Conservation (phyloP, 176 grass and related monocot genomes). For the Elaeis guineensis region DNA sequence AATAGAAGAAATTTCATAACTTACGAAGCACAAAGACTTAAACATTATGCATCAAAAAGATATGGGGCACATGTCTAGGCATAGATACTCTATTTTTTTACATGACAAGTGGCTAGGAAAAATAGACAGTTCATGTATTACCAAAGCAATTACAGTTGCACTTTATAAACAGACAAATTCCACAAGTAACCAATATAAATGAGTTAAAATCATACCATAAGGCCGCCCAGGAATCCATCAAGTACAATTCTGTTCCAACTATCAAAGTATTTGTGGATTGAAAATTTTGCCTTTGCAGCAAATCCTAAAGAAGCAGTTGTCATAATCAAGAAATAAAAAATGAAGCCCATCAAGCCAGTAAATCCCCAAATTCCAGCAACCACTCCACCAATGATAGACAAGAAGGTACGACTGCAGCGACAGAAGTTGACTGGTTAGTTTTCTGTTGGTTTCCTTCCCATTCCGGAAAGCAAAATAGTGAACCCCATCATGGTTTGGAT, state of each 20-base stretch:
- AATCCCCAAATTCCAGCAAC: conserved; percentile 87
- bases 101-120: no score
- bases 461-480: no score
- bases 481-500: no score
- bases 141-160: no score
- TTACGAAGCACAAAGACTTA: no score
- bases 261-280: conserved; percentile 69
- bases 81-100: no score
- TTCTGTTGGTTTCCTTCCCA: neutral
- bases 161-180: no score
- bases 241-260: conserved; percentile 75
- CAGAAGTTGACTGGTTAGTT: conserved; percentile 10
- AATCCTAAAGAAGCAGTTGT: conserved; percentile 46
- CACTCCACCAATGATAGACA: conserved; percentile 87
- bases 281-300: conserved; percentile 74
- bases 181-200: no score
- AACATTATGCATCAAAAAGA: no score
- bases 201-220: conserved; percentile 52
- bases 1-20: no score
- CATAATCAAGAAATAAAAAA: conserved; percentile 92
- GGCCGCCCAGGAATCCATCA: conserved; percentile 78
- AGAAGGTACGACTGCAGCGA: conserved; percentile 71
- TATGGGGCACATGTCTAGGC: no score
- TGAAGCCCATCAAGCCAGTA: conserved; percentile 64
- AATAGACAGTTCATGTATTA: no score